Evolutionary conservation across 2,329 filamentous ascomycete genomes (phyloP).

Genomic region (Aureobasidium namibiae): DNA sequence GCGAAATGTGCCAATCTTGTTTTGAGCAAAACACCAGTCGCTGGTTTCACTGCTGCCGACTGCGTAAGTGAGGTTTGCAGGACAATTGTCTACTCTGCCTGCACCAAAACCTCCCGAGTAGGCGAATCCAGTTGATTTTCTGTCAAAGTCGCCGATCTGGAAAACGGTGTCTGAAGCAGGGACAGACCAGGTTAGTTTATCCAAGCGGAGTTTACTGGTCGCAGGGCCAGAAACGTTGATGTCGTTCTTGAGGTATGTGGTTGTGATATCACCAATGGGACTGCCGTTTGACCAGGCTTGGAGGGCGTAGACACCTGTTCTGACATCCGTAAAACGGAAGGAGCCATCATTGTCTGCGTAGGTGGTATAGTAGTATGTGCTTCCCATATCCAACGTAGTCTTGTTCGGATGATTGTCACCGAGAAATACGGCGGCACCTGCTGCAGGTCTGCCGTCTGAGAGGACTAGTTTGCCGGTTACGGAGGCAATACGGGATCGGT

Average conservation of each 20-base stretch:
- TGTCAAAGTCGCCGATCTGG: slow-evolving; percentile 12
- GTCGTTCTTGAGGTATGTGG: slow-evolving; percentile 5
- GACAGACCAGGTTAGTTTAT: neutral
- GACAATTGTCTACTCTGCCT: slow-evolving; percentile 6
- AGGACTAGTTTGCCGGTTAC: slow-evolving; percentile 4
- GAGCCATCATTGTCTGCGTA: slow-evolving; percentile 9
- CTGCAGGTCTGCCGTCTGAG: slow-evolving; percentile 10
- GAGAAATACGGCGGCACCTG: slow-evolving; percentile 8
- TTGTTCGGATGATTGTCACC: slow-evolving; percentile 8
- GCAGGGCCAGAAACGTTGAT: neutral
- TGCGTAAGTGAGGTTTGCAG: slow-evolving; percentile 12
- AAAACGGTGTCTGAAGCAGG: neutral
- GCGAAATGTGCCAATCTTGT: slow-evolving; percentile 1
- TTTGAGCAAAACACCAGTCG: slow-evolving; percentile 14
- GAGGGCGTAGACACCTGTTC: slow-evolving; percentile 4
- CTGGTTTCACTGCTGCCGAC: neutral
- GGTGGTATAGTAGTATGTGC: slow-evolving; percentile 11
- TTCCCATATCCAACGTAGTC: slow-evolving; percentile 3
- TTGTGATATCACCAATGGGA: neutral
- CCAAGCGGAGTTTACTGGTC: neutral
- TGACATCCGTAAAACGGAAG: slow-evolving; percentile 9
- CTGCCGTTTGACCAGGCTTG: slow-evolving; percentile 14
- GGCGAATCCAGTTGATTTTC: slow-evolving; percentile 3
- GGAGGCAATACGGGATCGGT: slow-evolving; percentile 6
- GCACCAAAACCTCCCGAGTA: slow-evolving; percentile 5